A percentile compares a stretch with the other conserved stretches of the same genome.
phyloP scores from a whole-genome alignment of 441 rosid species.

The Adansonia gregorii region DNA sequence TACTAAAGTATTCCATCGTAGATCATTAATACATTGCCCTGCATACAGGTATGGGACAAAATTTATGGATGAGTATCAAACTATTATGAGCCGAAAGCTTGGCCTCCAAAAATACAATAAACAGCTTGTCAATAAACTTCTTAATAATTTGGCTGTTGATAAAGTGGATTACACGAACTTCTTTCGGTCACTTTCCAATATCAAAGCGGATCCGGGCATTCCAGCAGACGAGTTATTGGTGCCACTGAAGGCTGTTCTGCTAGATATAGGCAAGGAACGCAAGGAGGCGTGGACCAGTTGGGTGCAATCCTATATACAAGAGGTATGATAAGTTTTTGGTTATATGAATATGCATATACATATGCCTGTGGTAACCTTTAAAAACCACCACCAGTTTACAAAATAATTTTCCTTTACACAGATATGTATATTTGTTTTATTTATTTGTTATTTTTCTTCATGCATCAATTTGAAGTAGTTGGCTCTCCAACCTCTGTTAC shows the following conservation, averaged over 20 bases:
- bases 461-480: neutral
- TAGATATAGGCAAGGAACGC: slow-evolving; percentile 95
- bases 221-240: slow-evolving; percentile 66
- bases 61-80: slow-evolving; percentile 97
- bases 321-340: slow-evolving; percentile 51
- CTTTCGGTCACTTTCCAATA: slow-evolving; percentile 79
- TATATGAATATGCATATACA: neutral
- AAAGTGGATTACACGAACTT: slow-evolving; percentile 98
- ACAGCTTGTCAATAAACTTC: slow-evolving; percentile 78
- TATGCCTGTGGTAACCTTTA: neutral
- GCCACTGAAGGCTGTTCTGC: slow-evolving; percentile 82
- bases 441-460: neutral
- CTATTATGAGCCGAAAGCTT: slow-evolving; percentile 85
- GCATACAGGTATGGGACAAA: slow-evolving; percentile 77
- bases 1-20: neutral
- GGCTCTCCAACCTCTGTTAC: no score
- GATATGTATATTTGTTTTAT: neutral
- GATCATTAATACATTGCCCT: slow-evolving; percentile 20
- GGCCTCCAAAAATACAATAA: slow-evolving; percentile 94
- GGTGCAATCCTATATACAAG: slow-evolving; percentile 81
- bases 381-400: neutral
- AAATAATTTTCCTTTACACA: neutral
- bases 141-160: slow-evolving; percentile 94
- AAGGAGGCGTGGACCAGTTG: slow-evolving; percentile 92
- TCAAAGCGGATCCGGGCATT: slow-evolving; percentile 72